Conservation (phyloP, 805 yeast genomes). For the Spathaspora boniae region DNA sequence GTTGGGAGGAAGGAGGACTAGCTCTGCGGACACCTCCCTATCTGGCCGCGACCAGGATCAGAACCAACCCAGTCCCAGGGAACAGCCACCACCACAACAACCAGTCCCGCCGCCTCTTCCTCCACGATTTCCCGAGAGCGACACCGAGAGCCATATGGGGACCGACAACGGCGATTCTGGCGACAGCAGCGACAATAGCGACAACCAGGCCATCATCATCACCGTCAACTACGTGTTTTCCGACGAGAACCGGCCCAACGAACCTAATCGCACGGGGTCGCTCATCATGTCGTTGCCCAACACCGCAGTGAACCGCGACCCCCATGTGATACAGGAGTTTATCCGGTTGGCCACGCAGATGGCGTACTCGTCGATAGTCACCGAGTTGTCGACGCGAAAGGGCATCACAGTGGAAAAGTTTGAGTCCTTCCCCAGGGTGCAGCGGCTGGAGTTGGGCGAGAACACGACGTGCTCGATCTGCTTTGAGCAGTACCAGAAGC, state of each 20-base stretch:
- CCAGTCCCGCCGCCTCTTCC: not conserved
- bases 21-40: no score
- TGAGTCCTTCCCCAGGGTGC: conserved; percentile 41
- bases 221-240: conserved; percentile 44
- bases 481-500: conserved; percentile 50
- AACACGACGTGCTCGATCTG: conserved; percentile 56
- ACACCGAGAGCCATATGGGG: no score
- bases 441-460: conserved; percentile 4
- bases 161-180: conserved; percentile 1
- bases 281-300: conserved; percentile 66
- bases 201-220: conserved; percentile 32
- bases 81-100: not conserved
- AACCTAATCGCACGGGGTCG: conserved; percentile 50
- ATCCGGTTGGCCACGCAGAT: conserved; percentile 66
- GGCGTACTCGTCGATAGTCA: conserved; percentile 61
- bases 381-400: conserved; percentile 43
- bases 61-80: conserved; percentile 3
- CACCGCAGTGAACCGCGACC: conserved; percentile 55
- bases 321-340: conserved; percentile 56
- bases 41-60: no score
- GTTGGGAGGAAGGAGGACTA: conserved; percentile 11
- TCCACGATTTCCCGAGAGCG: conserved; percentile 1
- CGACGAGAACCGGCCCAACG: conserved; percentile 35
- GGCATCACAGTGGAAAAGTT: conserved; percentile 56
- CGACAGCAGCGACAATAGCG: conserved; percentile 11